These are phyloP conservation scores for Salisapilia sapeloensis DNA, from an alignment of 352 stramenopile species.

Conservation along the genomic window DNA sequence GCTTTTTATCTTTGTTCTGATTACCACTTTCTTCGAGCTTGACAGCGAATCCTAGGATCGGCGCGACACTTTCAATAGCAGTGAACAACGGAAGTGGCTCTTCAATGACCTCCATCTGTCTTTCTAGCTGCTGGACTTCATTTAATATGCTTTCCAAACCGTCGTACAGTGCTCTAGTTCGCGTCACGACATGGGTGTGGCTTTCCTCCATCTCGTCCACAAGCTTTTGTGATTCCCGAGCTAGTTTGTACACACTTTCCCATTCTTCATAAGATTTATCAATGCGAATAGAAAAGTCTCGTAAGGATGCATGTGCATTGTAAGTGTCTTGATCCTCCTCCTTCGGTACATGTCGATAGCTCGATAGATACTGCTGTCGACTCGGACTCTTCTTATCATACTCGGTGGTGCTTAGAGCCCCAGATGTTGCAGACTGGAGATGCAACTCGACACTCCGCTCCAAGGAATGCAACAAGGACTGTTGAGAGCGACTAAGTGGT, in stretches of 20 bases:
- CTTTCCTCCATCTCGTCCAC: constrained; percentile 71
- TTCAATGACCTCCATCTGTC: constrained; percentile 38
- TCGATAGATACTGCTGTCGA: not conserved
- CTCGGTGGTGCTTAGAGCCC: not conserved
- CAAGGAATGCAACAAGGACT: constrained; percentile 30
- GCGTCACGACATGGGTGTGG: constrained; percentile 52
- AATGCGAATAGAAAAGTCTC: not conserved
- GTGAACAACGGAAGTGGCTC: constrained; percentile 58
- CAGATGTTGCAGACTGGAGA: constrained; percentile 9
- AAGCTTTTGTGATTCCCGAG: constrained; percentile 35
- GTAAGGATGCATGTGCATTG: not conserved
- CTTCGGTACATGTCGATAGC: not conserved
- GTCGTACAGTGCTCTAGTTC: constrained; percentile 61
- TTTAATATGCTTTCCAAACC: constrained; percentile 45
- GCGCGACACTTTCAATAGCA: constrained; percentile 31
- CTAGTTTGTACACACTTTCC: constrained; percentile 23
- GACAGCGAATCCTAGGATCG: constrained; percentile 44
- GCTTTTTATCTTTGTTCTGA: constrained; percentile 7
- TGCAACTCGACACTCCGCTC: constrained; percentile 40
- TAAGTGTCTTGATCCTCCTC: not conserved
- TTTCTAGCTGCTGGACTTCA: constrained; percentile 29
- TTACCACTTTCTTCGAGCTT: constrained; percentile 21
- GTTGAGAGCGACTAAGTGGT: constrained; percentile 20
- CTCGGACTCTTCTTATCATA: not conserved
- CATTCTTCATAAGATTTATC: constrained; percentile 8